Evolutionary conservation across 306 rosid genomes (phyloP), one percentile per base, ranked within the genome.

Genomic region (Acacia melanoxylon): DNA sequence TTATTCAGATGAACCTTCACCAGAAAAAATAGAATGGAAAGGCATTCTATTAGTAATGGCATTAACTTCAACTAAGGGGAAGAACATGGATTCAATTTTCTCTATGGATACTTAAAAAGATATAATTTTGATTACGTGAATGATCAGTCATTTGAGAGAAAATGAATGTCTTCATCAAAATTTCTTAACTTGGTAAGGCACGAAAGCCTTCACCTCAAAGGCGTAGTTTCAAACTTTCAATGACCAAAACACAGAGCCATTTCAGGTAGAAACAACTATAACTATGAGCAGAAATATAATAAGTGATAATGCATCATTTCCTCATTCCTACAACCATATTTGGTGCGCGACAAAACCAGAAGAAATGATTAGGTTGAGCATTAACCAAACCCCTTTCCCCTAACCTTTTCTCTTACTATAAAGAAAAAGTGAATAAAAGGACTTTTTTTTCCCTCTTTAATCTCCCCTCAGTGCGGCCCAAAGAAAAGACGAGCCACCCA

Each of bases 381-480:
- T 65, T 70, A 77, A 86, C 66, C 22, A 75, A 68, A 68, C 33
- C 78, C 80, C 74, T 86, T 84, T 83, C 77, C 33, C 51, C 80
- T 6, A 74, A 78, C 68, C 58, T 68, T 48, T 78, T 44, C 73
- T 37, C 69, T 59, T 84, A 81, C 75, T 70, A 72, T n/a, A 85
- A 83, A 90, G 72, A 77, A 63, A 74, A 79, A 78, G 76, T 45
- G 79, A 80, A 78, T 56, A 68, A 80, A 45, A 42, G 29, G 37
- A 79, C 79, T 80, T 89, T 85, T 31, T 80, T 72, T 14, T 4
- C 52, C 81, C 78, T 78, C 87, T 65, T 80, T 86, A 86, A 81
- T 85, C 79, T 78, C 84, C 83, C 79, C 80, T 80, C 68, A 86
- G 83, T 86, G 90, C 78, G 77, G 86, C 71, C 81, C 67, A 89